A percentile compares a stretch with the other conserved stretches of the same genome.
phyloP scores from a whole-genome alignment of 2,329 filamentous ascomycete genomes.

The Epichloe sibirici region DNA sequence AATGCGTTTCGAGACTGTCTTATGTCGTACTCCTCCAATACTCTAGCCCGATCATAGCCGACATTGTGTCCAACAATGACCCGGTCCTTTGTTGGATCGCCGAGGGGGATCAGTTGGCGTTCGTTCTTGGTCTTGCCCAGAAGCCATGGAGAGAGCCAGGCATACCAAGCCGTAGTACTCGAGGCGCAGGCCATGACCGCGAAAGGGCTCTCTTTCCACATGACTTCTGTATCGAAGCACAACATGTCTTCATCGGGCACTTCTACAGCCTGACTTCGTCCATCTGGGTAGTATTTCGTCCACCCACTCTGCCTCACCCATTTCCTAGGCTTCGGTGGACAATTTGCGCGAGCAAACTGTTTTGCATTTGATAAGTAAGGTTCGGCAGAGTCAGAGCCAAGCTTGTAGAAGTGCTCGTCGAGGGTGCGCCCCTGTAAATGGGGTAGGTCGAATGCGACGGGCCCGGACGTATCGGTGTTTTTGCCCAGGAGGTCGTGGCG shows the following conservation, averaged over 20 bases:
- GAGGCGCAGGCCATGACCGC: constrained; percentile 95
- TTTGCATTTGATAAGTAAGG: constrained; percentile 70
- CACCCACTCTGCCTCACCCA: constrained; percentile 78
- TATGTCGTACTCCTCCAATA: constrained; percentile 80
- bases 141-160: constrained; percentile 93
- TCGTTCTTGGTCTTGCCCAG: constrained; percentile 67
- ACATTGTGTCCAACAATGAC: constrained; percentile 91
- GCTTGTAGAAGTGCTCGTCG: constrained; percentile 86
- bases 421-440: constrained; percentile 65
- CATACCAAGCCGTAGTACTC: constrained; percentile 87
- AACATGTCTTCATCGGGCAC: constrained; percentile 71
- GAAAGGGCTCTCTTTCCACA: constrained; percentile 88
- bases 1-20: constrained; percentile 76
- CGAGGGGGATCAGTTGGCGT: constrained; percentile 76
- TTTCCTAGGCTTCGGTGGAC: constrained; percentile 48
- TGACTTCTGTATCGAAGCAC: constrained; percentile 91
- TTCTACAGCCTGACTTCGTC: constrained; percentile 55
- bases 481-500: constrained; percentile 85
- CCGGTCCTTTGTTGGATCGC: constrained; percentile 58
- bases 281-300: constrained; percentile 81
- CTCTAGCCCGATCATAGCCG: constrained; percentile 81
- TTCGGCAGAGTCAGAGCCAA: constrained; percentile 77
- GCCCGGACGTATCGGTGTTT: constrained; percentile 63
- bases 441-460: constrained; percentile 80
- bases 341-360: constrained; percentile 51